Conservation (phyloP, 2,329 filamentous ascomycete species). For the Aspergillus unguis region DNA sequence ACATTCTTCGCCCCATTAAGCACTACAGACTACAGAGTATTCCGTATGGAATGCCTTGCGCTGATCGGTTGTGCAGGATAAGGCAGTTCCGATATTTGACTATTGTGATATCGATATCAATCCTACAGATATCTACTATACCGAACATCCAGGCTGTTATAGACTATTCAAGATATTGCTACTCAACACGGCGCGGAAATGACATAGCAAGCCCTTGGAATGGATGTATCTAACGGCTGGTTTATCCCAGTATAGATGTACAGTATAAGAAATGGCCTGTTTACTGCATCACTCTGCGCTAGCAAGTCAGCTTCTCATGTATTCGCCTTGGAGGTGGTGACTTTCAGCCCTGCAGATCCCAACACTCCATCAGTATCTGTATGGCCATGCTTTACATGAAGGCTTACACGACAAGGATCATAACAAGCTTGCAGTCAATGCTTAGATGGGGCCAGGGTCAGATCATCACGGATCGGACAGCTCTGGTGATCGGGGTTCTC, state of each 20-base stretch:
- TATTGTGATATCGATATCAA: too few species aligned
- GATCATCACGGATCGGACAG: not conserved
- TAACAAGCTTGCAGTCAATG: not conserved
- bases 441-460: not conserved
- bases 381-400: not conserved
- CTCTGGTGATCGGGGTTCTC: not conserved
- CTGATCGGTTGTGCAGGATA: too few species aligned
- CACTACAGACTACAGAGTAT: too few species aligned
- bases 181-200: too few species aligned
- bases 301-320: not conserved
- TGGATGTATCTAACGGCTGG: not conserved
- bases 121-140: too few species aligned
- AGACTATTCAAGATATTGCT: too few species aligned
- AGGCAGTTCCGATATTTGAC: too few species aligned
- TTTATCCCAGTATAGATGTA: not conserved
- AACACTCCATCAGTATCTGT: not conserved
- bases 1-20: too few species aligned
- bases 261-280: not conserved
- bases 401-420: not conserved
- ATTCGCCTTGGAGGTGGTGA: not conserved
- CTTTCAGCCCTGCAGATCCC: not conserved
- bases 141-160: too few species aligned
- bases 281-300: not conserved
- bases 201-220: not conserved
- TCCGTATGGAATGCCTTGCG: too few species aligned